Evolutionary conservation across 495 filamentous ascomycete genomes (phyloP).

Genomic region (Hypoxylon cercidicola): DNA sequence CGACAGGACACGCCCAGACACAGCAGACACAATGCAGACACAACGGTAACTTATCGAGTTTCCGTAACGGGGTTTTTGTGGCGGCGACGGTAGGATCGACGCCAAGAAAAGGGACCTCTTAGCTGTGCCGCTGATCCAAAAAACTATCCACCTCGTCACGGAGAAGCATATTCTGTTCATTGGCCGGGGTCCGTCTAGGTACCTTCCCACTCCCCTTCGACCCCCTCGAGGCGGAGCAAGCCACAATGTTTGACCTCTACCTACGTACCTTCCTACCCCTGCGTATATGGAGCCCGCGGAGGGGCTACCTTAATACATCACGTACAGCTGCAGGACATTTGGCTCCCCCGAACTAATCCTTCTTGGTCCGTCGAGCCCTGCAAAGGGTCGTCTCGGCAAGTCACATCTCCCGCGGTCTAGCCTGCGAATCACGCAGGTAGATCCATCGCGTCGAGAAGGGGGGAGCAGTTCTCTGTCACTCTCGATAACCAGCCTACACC

Average conservation of each 20-base stretch:
- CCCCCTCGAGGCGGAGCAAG: conserved; percentile 40
- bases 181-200: conserved; percentile 18
- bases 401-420: conserved; percentile 42
- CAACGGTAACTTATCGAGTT: conserved; percentile 31
- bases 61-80: conserved; percentile 43
- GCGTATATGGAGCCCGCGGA: conserved; percentile 32
- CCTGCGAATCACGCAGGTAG: conserved; percentile 36
- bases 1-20: conserved; percentile 31
- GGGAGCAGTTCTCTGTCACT: conserved; percentile 20
- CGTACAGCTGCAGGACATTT: conserved; percentile 38
- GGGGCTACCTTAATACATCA: conserved; percentile 38
- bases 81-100: conserved; percentile 41
- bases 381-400: conserved; percentile 35
- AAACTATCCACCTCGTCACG: conserved; percentile 34
- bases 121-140: conserved; percentile 38
- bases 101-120: conserved; percentile 39
- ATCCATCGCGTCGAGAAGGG: conserved; percentile 32
- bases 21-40: conserved; percentile 1
- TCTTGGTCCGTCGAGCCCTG: conserved; percentile 20
- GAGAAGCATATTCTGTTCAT: conserved; percentile 26
- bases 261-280: conserved; percentile 39
- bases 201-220: conserved; percentile 15
- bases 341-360: conserved; percentile 29
- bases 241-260: conserved; percentile 33
- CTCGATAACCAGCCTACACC: conserved; percentile 31